A percentile compares a stretch with the other conserved stretches of the same genome.
These are phyloP conservation scores for Prosopis cineraria DNA, from an alignment of 306 rosid species.

Conservation along the genomic window DNA sequence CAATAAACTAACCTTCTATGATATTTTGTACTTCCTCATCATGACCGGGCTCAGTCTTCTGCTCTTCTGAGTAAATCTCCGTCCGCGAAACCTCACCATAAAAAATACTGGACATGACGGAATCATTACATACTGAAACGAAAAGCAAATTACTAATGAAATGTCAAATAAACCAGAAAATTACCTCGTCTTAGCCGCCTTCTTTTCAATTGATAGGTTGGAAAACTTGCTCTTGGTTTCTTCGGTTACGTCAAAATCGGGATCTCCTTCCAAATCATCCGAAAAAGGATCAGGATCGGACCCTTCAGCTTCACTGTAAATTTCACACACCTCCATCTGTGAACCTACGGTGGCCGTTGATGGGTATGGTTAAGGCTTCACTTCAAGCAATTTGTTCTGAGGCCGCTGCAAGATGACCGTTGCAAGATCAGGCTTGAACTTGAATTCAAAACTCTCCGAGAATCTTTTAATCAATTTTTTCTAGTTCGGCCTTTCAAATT, in stretches of 20 bases:
- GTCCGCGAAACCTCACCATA: slow-evolving; percentile 17
- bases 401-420: slow-evolving; percentile 7
- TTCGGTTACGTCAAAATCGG: slow-evolving; percentile 43
- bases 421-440: background rate
- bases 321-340: slow-evolving; percentile 3
- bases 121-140: background rate
- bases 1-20: slow-evolving; percentile 50
- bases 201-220: slow-evolving; percentile 46
- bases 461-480: background rate
- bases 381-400: background rate
- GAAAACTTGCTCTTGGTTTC: slow-evolving; percentile 51
- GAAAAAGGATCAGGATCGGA: slow-evolving; percentile 38
- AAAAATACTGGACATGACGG: slow-evolving; percentile 44
- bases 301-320: slow-evolving; percentile 39
- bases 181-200: slow-evolving; percentile 45
- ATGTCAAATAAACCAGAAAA: slow-evolving; percentile 13
- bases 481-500: too few relatives aligned
- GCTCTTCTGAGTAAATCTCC: slow-evolving; percentile 38
- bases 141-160: slow-evolving; percentile 9
- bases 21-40: slow-evolving; percentile 49
- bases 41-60: slow-evolving; percentile 21
- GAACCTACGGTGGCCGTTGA: slow-evolving; percentile 48
- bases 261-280: slow-evolving; percentile 52
- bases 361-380: slow-evolving; percentile 24
- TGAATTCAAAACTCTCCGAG: background rate